Conservation (phyloP, 1,284 basidiomycete species). For the Rugosomyces carneus region DNA sequence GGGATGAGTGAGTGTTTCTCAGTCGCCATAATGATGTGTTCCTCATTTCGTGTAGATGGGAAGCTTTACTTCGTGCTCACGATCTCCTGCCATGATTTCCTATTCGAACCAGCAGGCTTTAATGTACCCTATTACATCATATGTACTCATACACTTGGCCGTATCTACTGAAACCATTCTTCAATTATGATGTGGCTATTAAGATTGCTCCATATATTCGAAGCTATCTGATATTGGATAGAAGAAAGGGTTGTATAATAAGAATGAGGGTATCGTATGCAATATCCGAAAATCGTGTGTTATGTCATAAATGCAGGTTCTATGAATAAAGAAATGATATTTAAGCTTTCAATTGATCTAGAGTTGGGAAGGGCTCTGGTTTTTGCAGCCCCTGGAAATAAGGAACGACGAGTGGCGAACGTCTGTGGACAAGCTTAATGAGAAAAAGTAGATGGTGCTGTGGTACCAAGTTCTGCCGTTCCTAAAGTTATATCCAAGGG, state of each 20-base stretch:
- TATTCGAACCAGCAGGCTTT: background rate
- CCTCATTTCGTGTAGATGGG: slow-evolving; percentile 47
- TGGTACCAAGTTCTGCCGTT: slow-evolving; percentile 14
- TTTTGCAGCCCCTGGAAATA: slow-evolving; percentile 11
- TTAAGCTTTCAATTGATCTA: slow-evolving; percentile 21
- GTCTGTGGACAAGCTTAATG: slow-evolving; percentile 7
- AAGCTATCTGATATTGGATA: background rate
- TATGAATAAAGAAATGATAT: slow-evolving; percentile 11
- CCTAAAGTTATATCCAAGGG: slow-evolving; percentile 6
- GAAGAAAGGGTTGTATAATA: slow-evolving; percentile 11
- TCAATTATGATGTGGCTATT: background rate
- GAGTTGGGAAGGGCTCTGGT: slow-evolving; percentile 17
- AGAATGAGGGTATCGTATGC: slow-evolving; percentile 18
- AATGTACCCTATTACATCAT: slow-evolving; percentile 2
- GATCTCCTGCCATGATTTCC: slow-evolving; percentile 41
- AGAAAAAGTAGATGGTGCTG: slow-evolving; percentile 13
- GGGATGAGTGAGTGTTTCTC: slow-evolving; percentile 62
- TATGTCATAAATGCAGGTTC: slow-evolving; percentile 4
- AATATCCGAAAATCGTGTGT: slow-evolving; percentile 14
- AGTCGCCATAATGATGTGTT: background rate
- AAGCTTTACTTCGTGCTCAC: slow-evolving; percentile 54
- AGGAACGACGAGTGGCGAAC: slow-evolving; percentile 12
- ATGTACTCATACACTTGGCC: slow-evolving; percentile 14
- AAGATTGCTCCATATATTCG: background rate
- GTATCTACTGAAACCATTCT: slow-evolving; percentile 17